These are phyloP conservation scores for Trichoderma polysporum DNA, from an alignment of 2,329 filamentous ascomycete species.

Conservation along the genomic window DNA sequence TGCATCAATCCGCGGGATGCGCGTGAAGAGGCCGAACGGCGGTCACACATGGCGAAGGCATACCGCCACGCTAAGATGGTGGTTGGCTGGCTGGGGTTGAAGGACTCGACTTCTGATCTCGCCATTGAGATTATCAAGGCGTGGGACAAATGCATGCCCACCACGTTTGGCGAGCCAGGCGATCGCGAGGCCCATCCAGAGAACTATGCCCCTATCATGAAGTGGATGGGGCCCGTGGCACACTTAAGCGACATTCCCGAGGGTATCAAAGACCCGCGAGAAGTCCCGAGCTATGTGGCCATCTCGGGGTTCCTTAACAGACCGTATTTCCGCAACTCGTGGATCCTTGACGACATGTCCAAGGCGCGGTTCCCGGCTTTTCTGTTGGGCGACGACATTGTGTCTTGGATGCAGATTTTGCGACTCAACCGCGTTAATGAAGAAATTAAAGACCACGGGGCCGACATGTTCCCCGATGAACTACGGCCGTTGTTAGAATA, in stretches of 20 bases:
- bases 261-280: conserved; percentile 27
- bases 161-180: conserved; percentile 35
- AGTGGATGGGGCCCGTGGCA: conserved; percentile 32
- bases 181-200: conserved; percentile 35
- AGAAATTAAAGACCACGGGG: conserved; percentile 36
- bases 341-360: conserved; percentile 40
- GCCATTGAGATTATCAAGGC: conserved; percentile 30
- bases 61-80: conserved; percentile 35
- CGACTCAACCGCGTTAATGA: conserved; percentile 37
- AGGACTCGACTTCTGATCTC: conserved; percentile 30
- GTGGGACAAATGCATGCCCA: conserved; percentile 35
- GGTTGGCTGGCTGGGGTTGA: conserved; percentile 36
- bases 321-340: conserved; percentile 37
- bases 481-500: conserved; percentile 25
- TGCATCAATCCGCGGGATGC: conserved; percentile 33
- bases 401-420: conserved; percentile 39
- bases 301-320: conserved; percentile 33
- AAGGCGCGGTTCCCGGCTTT: conserved; percentile 34
- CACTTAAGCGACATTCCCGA: conserved; percentile 28
- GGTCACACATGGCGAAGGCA: conserved; percentile 31
- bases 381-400: conserved; percentile 37
- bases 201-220: conserved; percentile 35
- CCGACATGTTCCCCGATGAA: conserved; percentile 32
- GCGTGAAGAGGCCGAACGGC: conserved; percentile 31
- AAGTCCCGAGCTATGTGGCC: conserved; percentile 28